phyloP scores from a whole-genome alignment of 116 monocot species.

The Papilionanthe hybrid region DNA sequence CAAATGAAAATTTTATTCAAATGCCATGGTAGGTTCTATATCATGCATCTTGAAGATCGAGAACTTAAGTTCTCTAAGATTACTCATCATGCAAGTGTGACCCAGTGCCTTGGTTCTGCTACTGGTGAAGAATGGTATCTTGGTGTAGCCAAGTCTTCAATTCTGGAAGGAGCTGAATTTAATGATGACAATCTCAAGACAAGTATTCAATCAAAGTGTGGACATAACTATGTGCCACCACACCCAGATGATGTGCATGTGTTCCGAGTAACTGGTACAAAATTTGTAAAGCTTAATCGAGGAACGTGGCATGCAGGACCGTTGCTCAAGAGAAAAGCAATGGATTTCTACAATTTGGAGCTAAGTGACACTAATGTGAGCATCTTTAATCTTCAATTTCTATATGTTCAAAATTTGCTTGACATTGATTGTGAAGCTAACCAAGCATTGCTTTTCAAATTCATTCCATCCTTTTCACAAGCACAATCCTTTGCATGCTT shows the following conservation, averaged over 20 bases:
- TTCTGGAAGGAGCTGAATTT: conserved; percentile 30
- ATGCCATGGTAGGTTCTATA: conserved; percentile 58
- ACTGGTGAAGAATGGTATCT: conserved; percentile 81
- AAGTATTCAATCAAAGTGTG: conserved; percentile 37
- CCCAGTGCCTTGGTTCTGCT: conserved; percentile 90
- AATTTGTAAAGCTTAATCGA: conserved; percentile 75
- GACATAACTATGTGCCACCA: conserved; percentile 76
- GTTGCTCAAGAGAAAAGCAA: conserved; percentile 51
- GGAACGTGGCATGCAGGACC: conserved; percentile 99
- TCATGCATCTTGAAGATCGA: conserved; percentile 76
- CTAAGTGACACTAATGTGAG: conserved; percentile 94
- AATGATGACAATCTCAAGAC: conserved; percentile 8
- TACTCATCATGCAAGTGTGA: conserved; percentile 98
- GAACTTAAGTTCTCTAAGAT: conserved; percentile 65
- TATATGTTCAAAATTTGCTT: neutral
- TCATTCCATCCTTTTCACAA: neutral
- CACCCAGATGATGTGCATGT: conserved; percentile 61
- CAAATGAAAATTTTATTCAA: neutral
- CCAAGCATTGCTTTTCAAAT: neutral
- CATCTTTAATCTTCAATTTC: conserved; percentile 7
- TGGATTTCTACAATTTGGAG: conserved; percentile 99
- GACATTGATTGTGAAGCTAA: neutral
- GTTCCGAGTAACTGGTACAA: conserved; percentile 64
- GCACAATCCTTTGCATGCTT: neutral
- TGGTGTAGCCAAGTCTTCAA: conserved; percentile 76